Percentiles rank a stretch among this genome's conserved stretches.
These are phyloP conservation scores for Harringtonia aguacate DNA, from an alignment of 2,329 filamentous ascomycete genomes.

Conservation along the genomic window DNA sequence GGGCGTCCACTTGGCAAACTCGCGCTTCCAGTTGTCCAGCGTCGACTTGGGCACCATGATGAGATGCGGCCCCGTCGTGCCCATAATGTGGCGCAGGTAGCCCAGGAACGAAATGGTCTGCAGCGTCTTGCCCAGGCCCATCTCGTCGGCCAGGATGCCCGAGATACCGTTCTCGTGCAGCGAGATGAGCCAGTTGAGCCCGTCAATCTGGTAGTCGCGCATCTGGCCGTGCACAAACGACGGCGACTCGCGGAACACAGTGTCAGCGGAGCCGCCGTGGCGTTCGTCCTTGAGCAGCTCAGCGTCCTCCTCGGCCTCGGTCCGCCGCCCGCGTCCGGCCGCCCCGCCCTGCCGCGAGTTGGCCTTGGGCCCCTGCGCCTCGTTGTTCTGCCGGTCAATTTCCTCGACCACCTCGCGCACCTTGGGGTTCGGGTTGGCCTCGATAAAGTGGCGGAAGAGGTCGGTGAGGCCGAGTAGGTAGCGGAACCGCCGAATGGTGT, in stretches of 20 bases:
- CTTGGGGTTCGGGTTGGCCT: conserved; percentile 89
- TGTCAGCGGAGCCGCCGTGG: conserved; percentile 73
- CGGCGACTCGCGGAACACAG: conserved; percentile 88
- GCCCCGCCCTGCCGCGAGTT: conserved; percentile 77
- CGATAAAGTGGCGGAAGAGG: conserved; percentile 97
- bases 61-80: conserved; percentile 82
- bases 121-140: conserved; percentile 95
- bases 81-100: conserved; percentile 84
- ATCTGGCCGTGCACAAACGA: conserved; percentile 80
- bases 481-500: conserved; percentile 85
- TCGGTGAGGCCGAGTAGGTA: conserved; percentile 94
- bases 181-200: conserved; percentile 95
- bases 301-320: conserved; percentile 95
- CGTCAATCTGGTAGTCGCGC: conserved; percentile 93
- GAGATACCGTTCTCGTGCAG: conserved; percentile 98
- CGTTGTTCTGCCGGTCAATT: conserved; percentile 86
- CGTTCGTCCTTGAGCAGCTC: conserved; percentile 83
- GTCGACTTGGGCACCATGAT: conserved; percentile 94
- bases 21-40: conserved; percentile 95
- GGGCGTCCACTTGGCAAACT: conserved; percentile 89
- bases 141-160: conserved; percentile 94
- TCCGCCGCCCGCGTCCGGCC: conserved; percentile 67
- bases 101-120: conserved; percentile 96
- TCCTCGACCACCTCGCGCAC: conserved; percentile 90
- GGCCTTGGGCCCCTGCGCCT: conserved; percentile 61